Conservation (phyloP, 2,329 filamentous ascomycete species). For the Neopestalotiopsis clavispora region DNA sequence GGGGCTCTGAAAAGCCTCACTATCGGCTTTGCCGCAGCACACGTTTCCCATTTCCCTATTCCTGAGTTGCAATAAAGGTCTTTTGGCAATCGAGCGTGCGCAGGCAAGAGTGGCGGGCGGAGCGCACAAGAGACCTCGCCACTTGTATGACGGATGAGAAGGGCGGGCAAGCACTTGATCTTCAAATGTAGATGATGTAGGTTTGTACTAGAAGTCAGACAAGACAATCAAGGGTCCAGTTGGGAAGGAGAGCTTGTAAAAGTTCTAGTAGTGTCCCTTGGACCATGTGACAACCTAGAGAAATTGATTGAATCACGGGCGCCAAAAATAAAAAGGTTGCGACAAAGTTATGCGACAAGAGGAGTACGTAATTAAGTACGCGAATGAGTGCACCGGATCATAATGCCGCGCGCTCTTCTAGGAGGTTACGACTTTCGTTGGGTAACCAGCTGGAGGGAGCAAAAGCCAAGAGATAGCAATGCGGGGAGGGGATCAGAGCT, state of each 20-base stretch:
- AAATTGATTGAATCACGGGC: background rate
- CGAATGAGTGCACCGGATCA: background rate
- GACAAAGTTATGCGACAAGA: background rate
- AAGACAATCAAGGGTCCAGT: no score
- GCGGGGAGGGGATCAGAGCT: conserved; percentile 3
- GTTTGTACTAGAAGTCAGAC: no score
- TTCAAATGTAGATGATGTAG: no score
- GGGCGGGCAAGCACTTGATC: no score
- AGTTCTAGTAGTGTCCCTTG: no score
- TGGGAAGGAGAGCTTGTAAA: no score
- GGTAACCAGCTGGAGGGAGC: no score
- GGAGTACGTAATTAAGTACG: background rate
- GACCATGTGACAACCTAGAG: no score
- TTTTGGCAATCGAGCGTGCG: no score
- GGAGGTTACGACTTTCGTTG: background rate
- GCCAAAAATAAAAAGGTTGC: background rate
- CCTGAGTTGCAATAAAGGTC: background rate
- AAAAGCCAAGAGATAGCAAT: conserved; percentile 9
- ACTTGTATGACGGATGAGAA: no score
- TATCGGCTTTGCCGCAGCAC: conserved; percentile 78
- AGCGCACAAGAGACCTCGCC: no score
- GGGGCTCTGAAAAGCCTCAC: conserved; percentile 72
- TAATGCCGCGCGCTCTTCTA: background rate
- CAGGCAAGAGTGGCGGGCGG: no score
- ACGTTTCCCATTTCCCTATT: conserved; percentile 76